Evolutionary conservation across 1,284 basidiomycete species (phyloP), one percentile per base, ranked within the genome.

Genomic region (Cutaneotrichosporon sp.): DNA sequence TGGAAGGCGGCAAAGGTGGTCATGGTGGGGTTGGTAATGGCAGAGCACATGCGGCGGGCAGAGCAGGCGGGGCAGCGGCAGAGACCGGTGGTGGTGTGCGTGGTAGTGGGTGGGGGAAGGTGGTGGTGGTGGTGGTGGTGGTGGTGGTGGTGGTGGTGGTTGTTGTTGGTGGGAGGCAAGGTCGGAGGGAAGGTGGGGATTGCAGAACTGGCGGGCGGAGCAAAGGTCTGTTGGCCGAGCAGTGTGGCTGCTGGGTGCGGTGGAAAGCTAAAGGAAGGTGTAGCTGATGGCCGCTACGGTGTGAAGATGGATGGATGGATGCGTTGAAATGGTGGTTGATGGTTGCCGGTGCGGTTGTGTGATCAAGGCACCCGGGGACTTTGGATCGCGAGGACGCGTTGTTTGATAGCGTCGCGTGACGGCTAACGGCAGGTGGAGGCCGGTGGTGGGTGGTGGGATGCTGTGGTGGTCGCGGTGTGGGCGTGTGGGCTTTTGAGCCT

Each of bases 1-100:
- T 52, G 59, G 64, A 68, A n/a, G 64, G 50, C 13, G 9, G 51
- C 56, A 22, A 63, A 56, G 36, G 66, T 65, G 20, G 69, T 67
- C 70, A 71, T 73, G 51, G 47, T 55, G 56, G 50, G 38, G 42
- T 22, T 20, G 16, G 51, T 13, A 22, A 53, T 38, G 34, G 51
- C 51, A 16, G 51, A 53, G 51, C 51, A 53, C 51, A 53, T 53
- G 34, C 51, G 51, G 29, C 51, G 51, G 22, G 51, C 51, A 18
- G 34, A 38, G 34, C 51, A 54, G 29, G 45, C 7, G 20, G 36
- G 22, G 20, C 29, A 47, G n/a, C 27, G 33, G 42, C 45, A 51
- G 33, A 54, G 58, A n/a, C 42, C 18, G 25, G 34, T 34, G 20
- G 11, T 14, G 33, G 29, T 20, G 49, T 49, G 51, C 22, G 29